Evolutionary conservation across 73 alveolate genomes (phyloP).

Genomic region (Uronychia binucleata): DNA sequence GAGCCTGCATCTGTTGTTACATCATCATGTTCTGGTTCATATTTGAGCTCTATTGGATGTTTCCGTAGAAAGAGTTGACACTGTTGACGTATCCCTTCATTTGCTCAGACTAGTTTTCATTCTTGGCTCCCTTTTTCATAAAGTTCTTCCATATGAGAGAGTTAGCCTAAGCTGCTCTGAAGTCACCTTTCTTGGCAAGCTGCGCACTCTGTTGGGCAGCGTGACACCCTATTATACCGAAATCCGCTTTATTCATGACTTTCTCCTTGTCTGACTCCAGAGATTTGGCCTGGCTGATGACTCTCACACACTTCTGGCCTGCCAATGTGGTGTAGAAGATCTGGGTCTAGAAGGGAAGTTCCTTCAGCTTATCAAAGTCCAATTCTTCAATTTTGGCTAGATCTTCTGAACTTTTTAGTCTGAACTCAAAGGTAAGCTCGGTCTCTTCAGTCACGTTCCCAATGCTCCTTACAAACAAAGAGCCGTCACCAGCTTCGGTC

Average conservation of each 20-base stretch:
- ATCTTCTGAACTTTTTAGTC: conserved; percentile 56
- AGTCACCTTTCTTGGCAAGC: conserved; percentile 77
- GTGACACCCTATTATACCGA: conserved; percentile 76
- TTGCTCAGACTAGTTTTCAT: background rate
- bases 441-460: conserved; percentile 85
- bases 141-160: conserved; percentile 52
- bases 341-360: conserved; percentile 74
- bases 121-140: conserved; percentile 16
- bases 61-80: background rate
- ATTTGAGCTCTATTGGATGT: too few species aligned
- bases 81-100: background rate
- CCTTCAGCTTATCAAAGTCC: conserved; percentile 54
- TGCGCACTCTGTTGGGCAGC: conserved; percentile 86
- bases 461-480: conserved; percentile 48
- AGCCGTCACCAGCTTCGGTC: conserved; percentile 28
- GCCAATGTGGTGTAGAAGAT: conserved; percentile 66
- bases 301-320: conserved; percentile 87
- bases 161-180: conserved; percentile 73
- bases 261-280: conserved; percentile 75
- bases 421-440: conserved; percentile 83
- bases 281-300: conserved; percentile 62
- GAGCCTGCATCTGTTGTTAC: too few species aligned
- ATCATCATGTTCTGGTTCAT: too few species aligned
- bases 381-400: conserved; percentile 47
- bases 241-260: conserved; percentile 69